Conservation (phyloP, 1,284 basidiomycete species). For the Sphagnurus paluster region DNA sequence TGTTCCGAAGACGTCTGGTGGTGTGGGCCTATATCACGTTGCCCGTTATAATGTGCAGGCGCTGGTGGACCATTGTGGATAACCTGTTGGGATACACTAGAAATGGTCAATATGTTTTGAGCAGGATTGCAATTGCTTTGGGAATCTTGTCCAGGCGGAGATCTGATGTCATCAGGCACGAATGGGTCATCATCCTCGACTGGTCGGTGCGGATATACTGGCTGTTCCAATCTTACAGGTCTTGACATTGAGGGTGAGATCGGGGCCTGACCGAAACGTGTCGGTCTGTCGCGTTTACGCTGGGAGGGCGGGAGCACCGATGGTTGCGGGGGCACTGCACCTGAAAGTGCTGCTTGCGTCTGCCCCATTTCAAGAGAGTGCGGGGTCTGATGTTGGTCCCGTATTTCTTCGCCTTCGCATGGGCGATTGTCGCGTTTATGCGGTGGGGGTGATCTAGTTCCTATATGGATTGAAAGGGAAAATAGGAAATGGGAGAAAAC, state of each 20-base stretch:
- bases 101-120: slow-evolving; percentile 11
- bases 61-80: neutral
- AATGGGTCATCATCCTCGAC: slow-evolving; percentile 23
- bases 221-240: slow-evolving; percentile 1
- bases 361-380: slow-evolving; percentile 16
- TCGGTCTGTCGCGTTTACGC: slow-evolving; percentile 25
- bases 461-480: slow-evolving; percentile 39
- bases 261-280: slow-evolving; percentile 30
- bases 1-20: slow-evolving; percentile 4
- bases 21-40: slow-evolving; percentile 6
- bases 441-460: slow-evolving; percentile 47
- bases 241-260: slow-evolving; percentile 7
- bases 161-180: slow-evolving; percentile 20
- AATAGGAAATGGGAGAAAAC: slow-evolving; percentile 28
- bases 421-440: slow-evolving; percentile 21
- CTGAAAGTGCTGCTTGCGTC: slow-evolving; percentile 6
- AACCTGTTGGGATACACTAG: slow-evolving; percentile 11
- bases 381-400: slow-evolving; percentile 13
- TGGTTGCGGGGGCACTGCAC: slow-evolving; percentile 3
- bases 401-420: slow-evolving; percentile 17
- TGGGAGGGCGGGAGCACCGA: slow-evolving; percentile 8
- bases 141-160: slow-evolving; percentile 10
- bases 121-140: slow-evolving; percentile 12
- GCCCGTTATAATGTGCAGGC: slow-evolving; percentile 6
- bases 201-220: slow-evolving; percentile 1